A percentile compares a stretch with the other conserved stretches of the same genome.
Conservation (phyloP, 1,284 basidiomycete genomes). For the Ceratobasidium theobromae region DNA sequence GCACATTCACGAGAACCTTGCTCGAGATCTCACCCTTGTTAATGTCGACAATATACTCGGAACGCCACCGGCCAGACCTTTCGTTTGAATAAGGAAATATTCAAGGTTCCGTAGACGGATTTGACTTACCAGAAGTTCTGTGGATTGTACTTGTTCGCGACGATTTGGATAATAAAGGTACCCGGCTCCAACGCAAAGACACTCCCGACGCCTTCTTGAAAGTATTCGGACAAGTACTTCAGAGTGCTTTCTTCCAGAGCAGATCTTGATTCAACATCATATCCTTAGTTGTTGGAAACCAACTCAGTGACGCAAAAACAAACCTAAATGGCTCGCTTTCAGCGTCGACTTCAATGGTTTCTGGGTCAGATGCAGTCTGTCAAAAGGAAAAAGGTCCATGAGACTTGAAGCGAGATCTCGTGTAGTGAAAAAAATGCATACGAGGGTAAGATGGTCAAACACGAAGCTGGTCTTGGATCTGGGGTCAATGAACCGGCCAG, state of each 20-base stretch:
- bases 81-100: background rate
- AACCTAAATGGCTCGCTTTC: slow-evolving; percentile 77
- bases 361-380: slow-evolving; percentile 75
- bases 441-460: slow-evolving; percentile 80
- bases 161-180: slow-evolving; percentile 74
- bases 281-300: background rate
- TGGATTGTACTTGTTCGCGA: slow-evolving; percentile 92
- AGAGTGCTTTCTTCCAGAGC: slow-evolving; percentile 67
- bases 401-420: slow-evolving; percentile 1
- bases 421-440: slow-evolving; percentile 45
- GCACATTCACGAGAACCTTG: slow-evolving; percentile 77
- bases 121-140: slow-evolving; percentile 77
- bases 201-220: slow-evolving; percentile 67
- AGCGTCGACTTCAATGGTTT: slow-evolving; percentile 60
- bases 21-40: slow-evolving; percentile 43
- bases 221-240: slow-evolving; percentile 78
- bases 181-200: slow-evolving; percentile 60
- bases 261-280: slow-evolving; percentile 48
- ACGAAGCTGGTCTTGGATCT: slow-evolving; percentile 72
- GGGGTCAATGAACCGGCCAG: slow-evolving; percentile 79
- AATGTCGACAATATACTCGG: slow-evolving; percentile 49
- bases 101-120: background rate
- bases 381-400: slow-evolving; percentile 23
- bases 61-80: slow-evolving; percentile 91
- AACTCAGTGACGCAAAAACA: slow-evolving; percentile 4